Evolutionary conservation across 176 grass and related monocot species (phyloP).

Genomic region (Canna indica): DNA sequence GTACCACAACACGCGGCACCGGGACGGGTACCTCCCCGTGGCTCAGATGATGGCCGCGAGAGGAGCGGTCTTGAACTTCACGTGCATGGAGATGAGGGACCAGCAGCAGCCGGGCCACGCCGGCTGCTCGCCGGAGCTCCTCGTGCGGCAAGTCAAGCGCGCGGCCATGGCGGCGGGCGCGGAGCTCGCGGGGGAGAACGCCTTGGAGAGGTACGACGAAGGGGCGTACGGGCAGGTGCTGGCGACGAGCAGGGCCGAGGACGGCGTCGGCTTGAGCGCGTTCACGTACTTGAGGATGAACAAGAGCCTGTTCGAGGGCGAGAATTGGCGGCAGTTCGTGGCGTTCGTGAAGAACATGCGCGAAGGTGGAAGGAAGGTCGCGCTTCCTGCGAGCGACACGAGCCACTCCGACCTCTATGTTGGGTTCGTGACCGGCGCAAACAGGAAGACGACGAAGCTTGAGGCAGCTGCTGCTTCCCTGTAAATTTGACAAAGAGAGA

Average conservation of each 20-base stretch:
- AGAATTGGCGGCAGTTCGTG: constrained; percentile 84
- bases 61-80: constrained; percentile 83
- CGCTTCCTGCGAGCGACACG: constrained; percentile 49
- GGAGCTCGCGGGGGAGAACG: constrained; percentile 87
- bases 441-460: constrained; percentile 8
- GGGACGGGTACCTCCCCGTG: constrained; percentile 63
- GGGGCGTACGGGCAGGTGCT: constrained; percentile 55
- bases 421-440: constrained; percentile 41
- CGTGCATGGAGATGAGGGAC: constrained; percentile 98
- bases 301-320: constrained; percentile 66
- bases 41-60: constrained; percentile 48
- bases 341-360: constrained; percentile 67
- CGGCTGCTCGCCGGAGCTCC: constrained; percentile 51
- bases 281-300: constrained; percentile 94
- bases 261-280: constrained; percentile 38
- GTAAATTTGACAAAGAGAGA: no score
- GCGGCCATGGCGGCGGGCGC: constrained; percentile 28
- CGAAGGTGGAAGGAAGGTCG: constrained; percentile 31
- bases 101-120: constrained; percentile 78
- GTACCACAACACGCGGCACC: constrained; percentile 77
- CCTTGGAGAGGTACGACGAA: constrained; percentile 86
- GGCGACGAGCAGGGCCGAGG: constrained; percentile 27
- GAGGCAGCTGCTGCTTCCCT: neutral
- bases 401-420: constrained; percentile 76
- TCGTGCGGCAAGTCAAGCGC: constrained; percentile 58